These are phyloP conservation scores for Amanita brunnescens DNA, from an alignment of 768 basidiomycete species.

Conservation along the genomic window DNA sequence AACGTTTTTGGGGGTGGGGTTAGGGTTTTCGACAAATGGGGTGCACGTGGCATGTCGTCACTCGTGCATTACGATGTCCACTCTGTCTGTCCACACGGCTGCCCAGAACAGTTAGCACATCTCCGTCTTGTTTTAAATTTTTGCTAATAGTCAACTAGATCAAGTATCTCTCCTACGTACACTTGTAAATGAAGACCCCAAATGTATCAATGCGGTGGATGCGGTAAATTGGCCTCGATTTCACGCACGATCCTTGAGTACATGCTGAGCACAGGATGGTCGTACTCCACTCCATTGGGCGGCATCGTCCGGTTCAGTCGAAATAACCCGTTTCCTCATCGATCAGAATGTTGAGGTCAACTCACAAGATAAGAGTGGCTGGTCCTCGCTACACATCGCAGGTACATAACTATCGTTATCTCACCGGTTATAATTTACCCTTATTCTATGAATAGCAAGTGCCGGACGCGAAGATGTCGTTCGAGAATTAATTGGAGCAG, in stretches of 20 bases:
- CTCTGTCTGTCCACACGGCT: slow-evolving; percentile 50
- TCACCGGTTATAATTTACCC: neutral
- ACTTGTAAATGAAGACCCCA: slow-evolving; percentile 53
- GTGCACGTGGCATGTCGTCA: slow-evolving; percentile 12
- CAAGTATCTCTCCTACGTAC: slow-evolving; percentile 65
- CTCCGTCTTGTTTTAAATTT: slow-evolving; percentile 3
- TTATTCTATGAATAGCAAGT: slow-evolving; percentile 42
- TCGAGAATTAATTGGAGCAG: slow-evolving; percentile 70
- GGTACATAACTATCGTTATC: slow-evolving; percentile 28
- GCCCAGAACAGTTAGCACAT: slow-evolving; percentile 53
- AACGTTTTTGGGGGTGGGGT: neutral
- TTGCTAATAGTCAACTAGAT: slow-evolving; percentile 29
- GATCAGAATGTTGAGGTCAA: slow-evolving; percentile 65
- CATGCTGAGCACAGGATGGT: slow-evolving; percentile 44
- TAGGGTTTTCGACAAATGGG: slow-evolving; percentile 3
- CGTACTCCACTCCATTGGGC: slow-evolving; percentile 86
- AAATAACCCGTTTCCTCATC: slow-evolving; percentile 59
- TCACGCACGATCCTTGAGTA: slow-evolving; percentile 3
- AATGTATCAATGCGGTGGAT: slow-evolving; percentile 53
- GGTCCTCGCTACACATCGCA: slow-evolving; percentile 77
- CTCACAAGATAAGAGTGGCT: slow-evolving; percentile 55
- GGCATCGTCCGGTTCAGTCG: slow-evolving; percentile 61
- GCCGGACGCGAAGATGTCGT: slow-evolving; percentile 73
- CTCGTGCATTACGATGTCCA: slow-evolving; percentile 27
- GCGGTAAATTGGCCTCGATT: slow-evolving; percentile 30